Evolutionary conservation across 2,329 filamentous ascomycete species (phyloP).

Genomic region (Alternaria incomplexa): DNA sequence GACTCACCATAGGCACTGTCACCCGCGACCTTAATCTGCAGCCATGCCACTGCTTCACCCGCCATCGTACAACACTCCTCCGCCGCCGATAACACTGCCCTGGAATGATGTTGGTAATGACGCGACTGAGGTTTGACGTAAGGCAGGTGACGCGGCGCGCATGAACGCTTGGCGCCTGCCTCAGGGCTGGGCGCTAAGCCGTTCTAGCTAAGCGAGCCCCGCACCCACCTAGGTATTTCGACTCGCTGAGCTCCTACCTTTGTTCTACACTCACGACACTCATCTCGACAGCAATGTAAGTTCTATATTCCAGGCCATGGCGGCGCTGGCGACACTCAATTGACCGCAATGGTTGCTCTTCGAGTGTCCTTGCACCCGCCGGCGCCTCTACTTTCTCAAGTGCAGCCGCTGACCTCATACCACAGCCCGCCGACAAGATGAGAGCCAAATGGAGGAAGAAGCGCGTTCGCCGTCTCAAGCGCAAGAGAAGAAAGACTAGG

Average conservation of each 20-base stretch:
- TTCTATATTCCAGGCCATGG: slow-evolving; percentile 14
- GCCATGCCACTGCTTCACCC: slow-evolving; percentile 32
- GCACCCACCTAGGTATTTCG: slow-evolving; percentile 28
- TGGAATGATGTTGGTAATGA: not conserved
- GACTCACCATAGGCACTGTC: slow-evolving; percentile 24
- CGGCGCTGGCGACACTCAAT: slow-evolving; percentile 27
- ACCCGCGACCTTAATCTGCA: slow-evolving; percentile 31
- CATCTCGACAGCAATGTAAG: slow-evolving; percentile 53
- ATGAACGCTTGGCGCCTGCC: slow-evolving; percentile 7
- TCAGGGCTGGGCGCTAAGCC: slow-evolving; percentile 6
- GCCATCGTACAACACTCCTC: slow-evolving; percentile 25
- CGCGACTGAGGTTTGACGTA: not conserved
- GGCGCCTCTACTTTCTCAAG: slow-evolving; percentile 15
- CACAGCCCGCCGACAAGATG: slow-evolving; percentile 61
- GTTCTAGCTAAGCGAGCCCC: slow-evolving; percentile 28
- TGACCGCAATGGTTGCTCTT: slow-evolving; percentile 21
- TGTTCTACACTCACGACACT: slow-evolving; percentile 50
- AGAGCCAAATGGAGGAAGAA: slow-evolving; percentile 99
- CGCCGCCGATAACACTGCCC: not conserved
- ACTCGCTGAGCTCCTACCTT: slow-evolving; percentile 28
- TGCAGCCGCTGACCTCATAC: slow-evolving; percentile 37
- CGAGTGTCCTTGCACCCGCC: slow-evolving; percentile 5
- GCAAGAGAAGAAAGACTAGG: slow-evolving; percentile 99
- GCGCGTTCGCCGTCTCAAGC: slow-evolving; percentile 98
- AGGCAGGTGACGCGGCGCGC: slow-evolving; percentile 18